Conservation (phyloP, 768 basidiomycete genomes). For the Naganishia friedmannii region DNA sequence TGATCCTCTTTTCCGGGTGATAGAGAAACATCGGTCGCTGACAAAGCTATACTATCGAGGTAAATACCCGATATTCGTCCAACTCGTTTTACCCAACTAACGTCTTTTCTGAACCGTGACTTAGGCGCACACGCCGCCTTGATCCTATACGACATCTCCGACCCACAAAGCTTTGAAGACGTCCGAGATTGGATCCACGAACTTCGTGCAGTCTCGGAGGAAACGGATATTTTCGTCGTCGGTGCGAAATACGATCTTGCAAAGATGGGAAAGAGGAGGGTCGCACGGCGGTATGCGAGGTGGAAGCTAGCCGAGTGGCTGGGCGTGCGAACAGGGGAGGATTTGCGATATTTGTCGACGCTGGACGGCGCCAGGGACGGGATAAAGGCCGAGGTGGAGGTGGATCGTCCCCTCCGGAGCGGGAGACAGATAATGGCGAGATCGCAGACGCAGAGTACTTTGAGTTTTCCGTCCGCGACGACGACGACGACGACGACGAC, state of each 20-base stretch:
- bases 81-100: slow-evolving; percentile 47
- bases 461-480: neutral
- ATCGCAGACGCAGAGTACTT: neutral
- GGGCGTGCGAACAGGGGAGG: slow-evolving; percentile 6
- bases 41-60: slow-evolving; percentile 34
- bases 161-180: slow-evolving; percentile 80
- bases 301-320: slow-evolving; percentile 29
- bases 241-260: slow-evolving; percentile 66
- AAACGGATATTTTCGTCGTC: slow-evolving; percentile 90
- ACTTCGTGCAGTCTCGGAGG: slow-evolving; percentile 51
- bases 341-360: neutral
- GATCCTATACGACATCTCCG: slow-evolving; percentile 92
- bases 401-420: neutral
- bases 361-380: neutral
- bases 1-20: neutral
- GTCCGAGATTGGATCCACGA: slow-evolving; percentile 80
- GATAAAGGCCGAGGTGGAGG: neutral
- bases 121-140: slow-evolving; percentile 92
- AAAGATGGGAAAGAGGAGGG: slow-evolving; percentile 13
- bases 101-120: slow-evolving; percentile 54
- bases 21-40: slow-evolving; percentile 29
- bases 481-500: neutral
- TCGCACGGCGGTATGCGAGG: slow-evolving; percentile 26
- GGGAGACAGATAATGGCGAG: neutral
- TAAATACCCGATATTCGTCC: neutral